These are phyloP conservation scores for Trichoderma breve DNA, from an alignment of 2,329 filamentous ascomycete species.

Conservation along the genomic window DNA sequence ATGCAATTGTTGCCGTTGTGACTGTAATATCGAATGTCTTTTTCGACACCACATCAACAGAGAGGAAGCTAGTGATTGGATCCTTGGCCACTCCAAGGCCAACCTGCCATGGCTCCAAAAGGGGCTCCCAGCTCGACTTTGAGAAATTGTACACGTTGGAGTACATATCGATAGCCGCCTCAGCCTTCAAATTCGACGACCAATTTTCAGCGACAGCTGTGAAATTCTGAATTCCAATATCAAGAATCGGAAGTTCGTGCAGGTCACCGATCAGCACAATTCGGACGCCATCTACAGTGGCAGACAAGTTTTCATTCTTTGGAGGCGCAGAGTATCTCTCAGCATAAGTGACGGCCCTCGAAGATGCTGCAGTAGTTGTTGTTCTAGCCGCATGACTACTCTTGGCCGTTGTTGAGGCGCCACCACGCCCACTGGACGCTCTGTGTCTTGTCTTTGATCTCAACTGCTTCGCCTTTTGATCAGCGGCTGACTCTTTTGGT, in stretches of 20 bases:
- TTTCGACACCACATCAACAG: slow-evolving; percentile 82
- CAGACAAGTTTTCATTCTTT: slow-evolving; percentile 72
- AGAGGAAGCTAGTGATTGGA: slow-evolving; percentile 69
- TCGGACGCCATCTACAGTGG: slow-evolving; percentile 82
- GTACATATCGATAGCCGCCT: slow-evolving; percentile 89
- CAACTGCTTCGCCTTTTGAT: slow-evolving; percentile 57
- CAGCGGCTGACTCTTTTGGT: slow-evolving; percentile 39
- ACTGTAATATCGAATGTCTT: slow-evolving; percentile 90
- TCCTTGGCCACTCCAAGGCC: slow-evolving; percentile 84
- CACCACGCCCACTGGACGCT: slow-evolving; percentile 56
- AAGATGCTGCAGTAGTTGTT: slow-evolving; percentile 31
- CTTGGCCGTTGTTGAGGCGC: slow-evolving; percentile 48
- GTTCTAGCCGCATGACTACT: slow-evolving; percentile 41
- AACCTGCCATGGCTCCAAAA: slow-evolving; percentile 96
- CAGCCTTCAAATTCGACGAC: slow-evolving; percentile 82
- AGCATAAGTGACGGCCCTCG: slow-evolving; percentile 22
- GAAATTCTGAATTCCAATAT: slow-evolving; percentile 90
- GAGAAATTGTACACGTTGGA: slow-evolving; percentile 99
- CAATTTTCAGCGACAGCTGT: slow-evolving; percentile 83
- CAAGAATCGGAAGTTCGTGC: slow-evolving; percentile 91
- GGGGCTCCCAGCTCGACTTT: slow-evolving; percentile 95
- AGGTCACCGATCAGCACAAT: slow-evolving; percentile 93
- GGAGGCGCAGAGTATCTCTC: slow-evolving; percentile 20
- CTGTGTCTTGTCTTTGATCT: slow-evolving; percentile 51
- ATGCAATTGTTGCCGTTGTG: slow-evolving; percentile 88